Conservation (phyloP, 2,329 filamentous ascomycete genomes). For the Penicillium paneum region DNA sequence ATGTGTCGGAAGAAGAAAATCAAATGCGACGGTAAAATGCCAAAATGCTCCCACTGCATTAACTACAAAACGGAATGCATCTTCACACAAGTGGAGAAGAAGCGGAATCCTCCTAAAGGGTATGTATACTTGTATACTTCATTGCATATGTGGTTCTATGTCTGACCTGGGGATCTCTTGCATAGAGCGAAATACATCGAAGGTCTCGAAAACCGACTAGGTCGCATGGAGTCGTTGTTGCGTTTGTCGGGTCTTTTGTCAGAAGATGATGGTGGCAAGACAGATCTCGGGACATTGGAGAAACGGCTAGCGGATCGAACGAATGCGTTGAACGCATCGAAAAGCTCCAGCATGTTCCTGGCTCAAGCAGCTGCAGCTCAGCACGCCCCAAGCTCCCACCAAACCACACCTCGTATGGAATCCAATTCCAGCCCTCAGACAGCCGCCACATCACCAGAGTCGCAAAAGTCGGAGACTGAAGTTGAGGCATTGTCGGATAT, state of each 20-base stretch:
- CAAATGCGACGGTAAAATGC: constrained; percentile 95
- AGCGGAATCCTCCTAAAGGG: constrained; percentile 95
- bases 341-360: constrained; percentile 30
- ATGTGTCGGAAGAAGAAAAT: constrained; percentile 94
- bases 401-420: constrained; percentile 48
- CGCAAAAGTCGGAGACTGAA: constrained; percentile 60
- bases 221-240: constrained; percentile 91
- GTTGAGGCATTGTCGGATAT: constrained; percentile 90
- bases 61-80: constrained; percentile 98
- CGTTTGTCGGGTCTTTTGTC: constrained; percentile 80
- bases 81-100: constrained; percentile 98
- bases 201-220: constrained; percentile 87
- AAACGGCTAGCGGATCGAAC: constrained; percentile 62
- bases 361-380: constrained; percentile 29
- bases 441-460: constrained; percentile 52
- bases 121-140: constrained; percentile 48
- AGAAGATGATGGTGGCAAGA: constrained; percentile 80
- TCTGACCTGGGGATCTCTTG: constrained; percentile 39
- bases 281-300: constrained; percentile 83
- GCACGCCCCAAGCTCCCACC: constrained; percentile 36
- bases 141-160: background rate
- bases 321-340: constrained; percentile 38
- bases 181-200: constrained; percentile 89
- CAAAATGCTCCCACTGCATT: constrained; percentile 89
- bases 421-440: constrained; percentile 51